phyloP scores from a whole-genome alignment of 176 grass and related monocot species.

The Aegilops speltoides region DNA sequence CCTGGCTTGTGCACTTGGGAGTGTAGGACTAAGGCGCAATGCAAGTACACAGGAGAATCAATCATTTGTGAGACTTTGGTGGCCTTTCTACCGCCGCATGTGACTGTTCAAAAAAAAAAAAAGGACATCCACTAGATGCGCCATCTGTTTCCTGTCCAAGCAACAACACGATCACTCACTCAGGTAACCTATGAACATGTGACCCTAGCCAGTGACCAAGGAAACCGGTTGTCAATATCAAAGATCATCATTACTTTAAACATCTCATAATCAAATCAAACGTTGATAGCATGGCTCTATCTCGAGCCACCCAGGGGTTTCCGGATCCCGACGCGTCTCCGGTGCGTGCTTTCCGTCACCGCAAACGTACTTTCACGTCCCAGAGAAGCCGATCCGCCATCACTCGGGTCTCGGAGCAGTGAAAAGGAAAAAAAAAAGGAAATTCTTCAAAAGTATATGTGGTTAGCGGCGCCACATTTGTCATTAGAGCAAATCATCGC shows the following conservation, averaged over 20 bases:
- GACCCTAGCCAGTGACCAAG: neutral
- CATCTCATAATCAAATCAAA: neutral
- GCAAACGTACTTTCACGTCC: conserved; percentile 3
- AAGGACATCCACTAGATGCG: neutral
- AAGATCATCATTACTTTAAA: neutral
- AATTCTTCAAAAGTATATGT: neutral
- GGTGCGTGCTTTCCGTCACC: conserved; percentile 16
- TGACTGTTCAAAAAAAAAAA: neutral
- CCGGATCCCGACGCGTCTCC: neutral
- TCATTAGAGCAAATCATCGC: conserved; percentile 21
- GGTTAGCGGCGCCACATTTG: conserved; percentile 10
- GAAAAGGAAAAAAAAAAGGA: neutral
- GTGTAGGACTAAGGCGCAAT: neutral
- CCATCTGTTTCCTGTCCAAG: neutral
- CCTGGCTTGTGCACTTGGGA: neutral
- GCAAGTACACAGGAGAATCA: neutral
- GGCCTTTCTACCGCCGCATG: neutral
- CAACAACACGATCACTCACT: neutral
- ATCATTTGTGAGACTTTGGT: neutral
- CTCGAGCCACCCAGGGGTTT: neutral
- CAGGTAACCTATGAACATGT: neutral
- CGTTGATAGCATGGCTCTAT: neutral
- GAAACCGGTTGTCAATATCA: neutral
- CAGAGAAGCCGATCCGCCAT: neutral
- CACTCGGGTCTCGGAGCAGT: neutral